Evolutionary conservation across 345 rosid species (phyloP), one percentile per base, ranked within the genome.

Genomic region (Passiflora organensis): DNA sequence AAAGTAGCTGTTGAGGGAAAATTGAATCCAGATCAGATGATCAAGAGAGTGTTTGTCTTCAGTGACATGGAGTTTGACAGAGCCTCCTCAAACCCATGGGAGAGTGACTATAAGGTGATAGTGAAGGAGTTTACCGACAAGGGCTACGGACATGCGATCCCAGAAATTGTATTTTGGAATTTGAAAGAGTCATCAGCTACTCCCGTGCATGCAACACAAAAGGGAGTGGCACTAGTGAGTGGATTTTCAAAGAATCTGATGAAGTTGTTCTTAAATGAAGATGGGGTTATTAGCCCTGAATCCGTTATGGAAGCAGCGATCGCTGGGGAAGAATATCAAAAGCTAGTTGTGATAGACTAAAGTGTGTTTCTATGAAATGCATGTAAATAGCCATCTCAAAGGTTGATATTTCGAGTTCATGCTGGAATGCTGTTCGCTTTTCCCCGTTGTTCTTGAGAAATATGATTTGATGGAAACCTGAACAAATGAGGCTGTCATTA

Each of bases 51-150:
- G 41, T 72, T 82, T 51, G 87, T 85, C 51, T 84, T 84, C 47
- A 87, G 91, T 32, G 91, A 77, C 58, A 87, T 87, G 87, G 87
- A 82, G 8, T 87, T 82, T 32, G 87, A 84, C 51, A 0, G 58
- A 60, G 83, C 89, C 0, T 75, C 81, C 0, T 1, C 9, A 0
- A 46, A 38, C 45, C 67, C 19, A 0, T 84, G 85, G 86, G 95
- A 82, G 47, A 80, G 81, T 0, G 84, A 84, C 56, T 59, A 79
- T 24, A 28, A 79, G 18, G 64, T 36, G 22, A 80, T 82, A 10
- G 58, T 2, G 50, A 78, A 66, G 55, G 85, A 83, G 56, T 83
- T 16, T 15, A 43, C 20, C 13, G 63, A 74, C 53, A 68, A 66
- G 18, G 88, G 94, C 11, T 83, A 79, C 22, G 78, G 82, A 0